Conservation (phyloP, 305 asterid species). For the Solanum chacoense region DNA sequence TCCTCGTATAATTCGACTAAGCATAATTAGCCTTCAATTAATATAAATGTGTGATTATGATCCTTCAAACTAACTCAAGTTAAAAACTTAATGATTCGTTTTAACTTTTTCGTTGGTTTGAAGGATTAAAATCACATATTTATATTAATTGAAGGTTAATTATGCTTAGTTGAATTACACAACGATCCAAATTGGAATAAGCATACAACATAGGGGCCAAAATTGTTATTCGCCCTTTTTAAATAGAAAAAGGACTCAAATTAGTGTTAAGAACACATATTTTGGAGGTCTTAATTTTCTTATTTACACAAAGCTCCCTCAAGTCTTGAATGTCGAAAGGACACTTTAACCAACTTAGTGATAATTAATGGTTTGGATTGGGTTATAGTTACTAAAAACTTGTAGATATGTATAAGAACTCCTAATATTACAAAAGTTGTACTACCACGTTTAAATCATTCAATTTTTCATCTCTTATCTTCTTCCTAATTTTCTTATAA, state of each 20-base stretch:
- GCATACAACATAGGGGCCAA: background rate
- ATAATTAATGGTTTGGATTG: background rate
- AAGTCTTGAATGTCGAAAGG: background rate
- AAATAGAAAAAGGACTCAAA: background rate
- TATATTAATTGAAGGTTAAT: background rate
- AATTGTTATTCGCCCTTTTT: background rate
- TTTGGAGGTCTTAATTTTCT: background rate
- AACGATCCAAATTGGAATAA: background rate
- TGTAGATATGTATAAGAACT: background rate
- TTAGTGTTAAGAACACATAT: background rate
- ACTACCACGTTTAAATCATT: background rate
- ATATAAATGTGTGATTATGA: background rate
- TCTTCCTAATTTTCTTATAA: background rate
- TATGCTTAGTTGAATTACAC: background rate
- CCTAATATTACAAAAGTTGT: background rate
- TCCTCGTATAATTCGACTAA: background rate
- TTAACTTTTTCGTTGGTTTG: background rate
- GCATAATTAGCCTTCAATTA: background rate
- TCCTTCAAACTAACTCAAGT: background rate
- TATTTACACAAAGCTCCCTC: background rate
- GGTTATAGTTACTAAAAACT: background rate
- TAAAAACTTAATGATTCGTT: background rate
- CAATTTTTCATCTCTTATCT: background rate
- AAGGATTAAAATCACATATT: background rate
- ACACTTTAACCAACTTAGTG: background rate